These are phyloP conservation scores for Zopfia rhizophila DNA, from an alignment of 2,329 filamentous ascomycete genomes.

Conservation along the genomic window DNA sequence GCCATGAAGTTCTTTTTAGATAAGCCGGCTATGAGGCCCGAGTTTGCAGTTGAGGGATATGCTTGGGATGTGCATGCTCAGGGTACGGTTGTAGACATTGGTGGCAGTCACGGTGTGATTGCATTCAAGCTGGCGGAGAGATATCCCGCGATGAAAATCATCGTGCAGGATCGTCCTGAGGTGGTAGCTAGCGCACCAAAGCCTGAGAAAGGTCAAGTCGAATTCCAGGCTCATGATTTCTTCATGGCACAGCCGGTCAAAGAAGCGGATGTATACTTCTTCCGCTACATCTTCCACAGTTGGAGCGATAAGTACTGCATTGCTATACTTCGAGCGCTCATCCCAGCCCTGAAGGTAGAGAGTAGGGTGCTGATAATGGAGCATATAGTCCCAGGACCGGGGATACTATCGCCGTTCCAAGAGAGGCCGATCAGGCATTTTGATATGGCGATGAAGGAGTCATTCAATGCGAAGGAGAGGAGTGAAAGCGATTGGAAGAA, in stretches of 20 bases:
- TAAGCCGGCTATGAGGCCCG: not conserved
- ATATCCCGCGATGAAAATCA: slow-evolving; percentile 1
- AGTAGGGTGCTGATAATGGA: slow-evolving; percentile 19
- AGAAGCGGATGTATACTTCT: slow-evolving; percentile 57
- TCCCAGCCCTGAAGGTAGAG: slow-evolving; percentile 9
- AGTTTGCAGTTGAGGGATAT: slow-evolving; percentile 1
- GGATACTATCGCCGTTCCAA: slow-evolving; percentile 2
- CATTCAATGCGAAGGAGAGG: slow-evolving; percentile 18
- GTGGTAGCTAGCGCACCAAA: slow-evolving; percentile 2
- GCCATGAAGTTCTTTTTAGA: not conserved
- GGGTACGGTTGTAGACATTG: slow-evolving; percentile 8
- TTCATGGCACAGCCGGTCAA: slow-evolving; percentile 4
- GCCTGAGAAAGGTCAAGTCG: slow-evolving; percentile 1
- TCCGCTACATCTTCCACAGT: slow-evolving; percentile 68
- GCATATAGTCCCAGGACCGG: slow-evolving; percentile 12
- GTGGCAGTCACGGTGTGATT: slow-evolving; percentile 10
- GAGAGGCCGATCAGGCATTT: slow-evolving; percentile 9
- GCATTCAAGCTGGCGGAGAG: slow-evolving; percentile 1
- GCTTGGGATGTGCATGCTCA: not conserved
- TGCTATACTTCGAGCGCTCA: slow-evolving; percentile 11
- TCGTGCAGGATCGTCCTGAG: slow-evolving; percentile 12
- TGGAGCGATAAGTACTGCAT: slow-evolving; percentile 16
- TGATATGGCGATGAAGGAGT: slow-evolving; percentile 17
- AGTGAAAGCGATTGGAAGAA: slow-evolving; percentile 12
- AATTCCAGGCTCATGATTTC: slow-evolving; percentile 17